These are phyloP conservation scores for Candida vartiovaarae DNA, from an alignment of 805 yeast genomes.

Conservation along the genomic window DNA sequence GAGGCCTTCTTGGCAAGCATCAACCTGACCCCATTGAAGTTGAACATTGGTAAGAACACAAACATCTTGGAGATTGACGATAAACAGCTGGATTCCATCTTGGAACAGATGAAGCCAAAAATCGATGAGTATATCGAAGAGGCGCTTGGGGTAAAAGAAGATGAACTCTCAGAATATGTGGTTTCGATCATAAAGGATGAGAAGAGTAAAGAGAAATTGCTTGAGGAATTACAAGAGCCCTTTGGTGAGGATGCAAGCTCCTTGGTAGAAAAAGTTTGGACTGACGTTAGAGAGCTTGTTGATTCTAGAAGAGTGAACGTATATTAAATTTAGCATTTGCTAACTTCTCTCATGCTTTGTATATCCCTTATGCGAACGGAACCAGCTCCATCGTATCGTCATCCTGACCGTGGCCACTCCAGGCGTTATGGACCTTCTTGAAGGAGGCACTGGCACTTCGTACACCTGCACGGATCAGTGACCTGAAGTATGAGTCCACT, in stretches of 20 bases:
- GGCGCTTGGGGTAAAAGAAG: constrained; percentile 47
- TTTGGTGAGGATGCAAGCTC: constrained; percentile 41
- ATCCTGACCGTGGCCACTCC: constrained; percentile 18
- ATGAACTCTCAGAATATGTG: constrained; percentile 39
- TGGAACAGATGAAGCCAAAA: constrained; percentile 27
- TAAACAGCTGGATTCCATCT: constrained; percentile 10
- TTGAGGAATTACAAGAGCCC: constrained; percentile 42
- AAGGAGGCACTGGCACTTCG: constrained; percentile 16
- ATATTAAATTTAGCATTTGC: too few relatives aligned
- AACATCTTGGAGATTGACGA: constrained; percentile 10
- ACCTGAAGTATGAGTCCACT: constrained; percentile 12
- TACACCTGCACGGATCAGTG: constrained; percentile 13
- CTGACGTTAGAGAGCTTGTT: constrained; percentile 7
- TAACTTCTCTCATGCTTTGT: background rate
- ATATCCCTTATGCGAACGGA: constrained; percentile 14
- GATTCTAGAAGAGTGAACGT: background rate
- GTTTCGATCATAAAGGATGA: constrained; percentile 31
- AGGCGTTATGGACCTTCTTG: constrained; percentile 11
- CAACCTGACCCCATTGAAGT: constrained; percentile 13
- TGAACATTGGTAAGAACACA: constrained; percentile 8
- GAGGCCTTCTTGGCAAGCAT: constrained; percentile 12
- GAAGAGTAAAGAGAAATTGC: constrained; percentile 26
- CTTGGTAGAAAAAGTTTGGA: constrained; percentile 36
- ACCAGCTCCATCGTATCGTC: constrained; percentile 10
- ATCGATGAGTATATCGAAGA: constrained; percentile 41